Conservation (phyloP, 176 grass and related monocot genomes). For the Cenchrus fungigraminus region DNA sequence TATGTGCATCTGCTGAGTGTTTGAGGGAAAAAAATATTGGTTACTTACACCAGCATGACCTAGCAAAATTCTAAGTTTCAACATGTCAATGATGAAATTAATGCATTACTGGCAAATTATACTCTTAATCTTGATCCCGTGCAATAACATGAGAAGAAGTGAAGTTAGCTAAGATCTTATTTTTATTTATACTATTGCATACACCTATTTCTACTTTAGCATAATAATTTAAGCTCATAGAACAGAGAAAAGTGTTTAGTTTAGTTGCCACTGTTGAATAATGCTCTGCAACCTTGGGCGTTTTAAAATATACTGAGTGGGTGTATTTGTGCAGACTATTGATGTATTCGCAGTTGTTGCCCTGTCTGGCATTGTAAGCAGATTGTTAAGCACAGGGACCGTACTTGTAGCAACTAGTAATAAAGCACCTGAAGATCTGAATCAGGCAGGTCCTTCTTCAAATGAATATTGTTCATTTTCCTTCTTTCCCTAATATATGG, state of each 20-base stretch:
- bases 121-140: constrained; percentile 12
- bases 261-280: background rate
- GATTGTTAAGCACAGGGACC: constrained; percentile 79
- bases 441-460: constrained; percentile 63
- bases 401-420: constrained; percentile 90
- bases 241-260: background rate
- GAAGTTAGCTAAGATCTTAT: background rate
- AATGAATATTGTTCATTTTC: background rate
- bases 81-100: background rate
- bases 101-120: background rate
- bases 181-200: constrained; percentile 25
- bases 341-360: constrained; percentile 95
- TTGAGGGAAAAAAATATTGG: background rate
- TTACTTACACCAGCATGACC: background rate
- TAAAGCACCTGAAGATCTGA: constrained; percentile 84
- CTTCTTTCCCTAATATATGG: constrained; percentile 6
- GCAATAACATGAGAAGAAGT: background rate
- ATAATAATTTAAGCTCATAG: background rate
- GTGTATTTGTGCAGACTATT: constrained; percentile 66
- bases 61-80: constrained; percentile 20
- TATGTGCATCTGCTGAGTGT: background rate
- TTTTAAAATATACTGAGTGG: constrained; percentile 22
- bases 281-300: background rate
- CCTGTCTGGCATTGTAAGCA: constrained; percentile 84
- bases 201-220: background rate